Evolutionary conservation across 2,329 filamentous ascomycete species (phyloP), one percentile per base, ranked within the genome.

Genomic region (Trichothecium sympodiale): DNA sequence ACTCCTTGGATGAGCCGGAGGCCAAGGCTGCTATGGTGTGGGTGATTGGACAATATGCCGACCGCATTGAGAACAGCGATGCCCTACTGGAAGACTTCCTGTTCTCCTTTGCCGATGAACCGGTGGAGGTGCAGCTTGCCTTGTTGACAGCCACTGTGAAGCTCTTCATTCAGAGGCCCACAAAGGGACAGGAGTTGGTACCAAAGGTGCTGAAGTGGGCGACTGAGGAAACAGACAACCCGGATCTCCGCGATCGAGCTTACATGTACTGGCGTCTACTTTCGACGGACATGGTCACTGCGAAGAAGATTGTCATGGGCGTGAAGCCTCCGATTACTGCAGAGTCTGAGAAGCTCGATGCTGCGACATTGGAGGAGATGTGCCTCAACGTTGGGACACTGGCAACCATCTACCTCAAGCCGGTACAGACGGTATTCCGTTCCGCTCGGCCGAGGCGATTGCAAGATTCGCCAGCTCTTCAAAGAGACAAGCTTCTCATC

Each of bases 221-320:
- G 4, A 98, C 91, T 0, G 91, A 96, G 57, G 91, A 96, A 57
- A 96, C 89, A n/a, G 91, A 98, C 54, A 95, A 98, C 57, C 91
- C 91, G 1, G 91, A 98, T 59, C 74, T 98, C 18, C 80, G 91
- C 43, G 91, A 98, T 56, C 72, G 91, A 49, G 91, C 91, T 0
- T 98, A 95, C 65, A 96, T 98, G 88, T 98, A 98, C 67, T 98
- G 91, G 91, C 84, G 91, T 4, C 71, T 98, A 12, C 71, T 98
- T 2, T 94, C 87, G 2, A 93, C 87, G 1, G 88, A 95, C 55
- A 89, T 94, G 47, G 78, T 80, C 34, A 77, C 82, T 1, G 91
- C 91, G 2, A 91, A 83, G 54, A 68, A 78, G 42, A 77, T 98
- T 35, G 88, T 98, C 45, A 96, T 98, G 89, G 89, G 91, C 40